Evolutionary conservation across 192 early-diverging fungal genomes (phyloP), one percentile per base, ranked within the genome.

Genomic region (Entomortierella parvispora): DNA sequence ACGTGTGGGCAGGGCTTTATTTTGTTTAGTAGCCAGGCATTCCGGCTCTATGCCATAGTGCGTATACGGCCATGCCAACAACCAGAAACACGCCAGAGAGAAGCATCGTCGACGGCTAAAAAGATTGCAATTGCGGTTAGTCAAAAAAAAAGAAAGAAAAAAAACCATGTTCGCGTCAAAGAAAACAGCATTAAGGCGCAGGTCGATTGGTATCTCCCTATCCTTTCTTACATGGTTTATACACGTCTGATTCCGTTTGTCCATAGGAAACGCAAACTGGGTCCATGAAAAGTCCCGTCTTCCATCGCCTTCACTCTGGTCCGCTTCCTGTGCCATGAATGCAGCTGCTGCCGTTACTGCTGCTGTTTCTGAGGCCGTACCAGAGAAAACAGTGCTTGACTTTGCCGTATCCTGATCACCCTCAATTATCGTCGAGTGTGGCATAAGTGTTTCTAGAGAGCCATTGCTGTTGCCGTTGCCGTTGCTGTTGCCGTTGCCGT

Each of bases 221-320:
- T n/a, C n/a, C n/a, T n/a, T n/a, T n/a, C n/a, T n/a, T n/a, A n/a
- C n/a, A n/a, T 71, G 69, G 29, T 29, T 23, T 37, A 50, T 15
- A n/a, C 14, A 23, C 1, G 60, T 4, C 0, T 62, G 54, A 25
- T 58, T 62, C 46, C 34, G 62, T 33, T 58, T 63, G 8, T 45
- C 60, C 1, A 76, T 57, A 11, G 71, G 71, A 18, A 76, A 76
- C 10, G 66, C 71, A 25, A 76, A 76, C 33, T 76, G 65, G 1
- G 71, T 57, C 71, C 69, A 71, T 33, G 54, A 71, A 28, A 71
- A 71, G 10, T 46, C 57, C 2, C 28, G 14, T 11, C n/a, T 58
- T 1, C 25, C 2, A 3, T 51, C 56, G 4, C 37, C 12, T n/a
- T n/a, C n/a, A n/a, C 37, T 40, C 37, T 5, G 37, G 7, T 40